phyloP scores from a whole-genome alignment of 139 green algal species.

The Volvox reticuliferus region DNA sequence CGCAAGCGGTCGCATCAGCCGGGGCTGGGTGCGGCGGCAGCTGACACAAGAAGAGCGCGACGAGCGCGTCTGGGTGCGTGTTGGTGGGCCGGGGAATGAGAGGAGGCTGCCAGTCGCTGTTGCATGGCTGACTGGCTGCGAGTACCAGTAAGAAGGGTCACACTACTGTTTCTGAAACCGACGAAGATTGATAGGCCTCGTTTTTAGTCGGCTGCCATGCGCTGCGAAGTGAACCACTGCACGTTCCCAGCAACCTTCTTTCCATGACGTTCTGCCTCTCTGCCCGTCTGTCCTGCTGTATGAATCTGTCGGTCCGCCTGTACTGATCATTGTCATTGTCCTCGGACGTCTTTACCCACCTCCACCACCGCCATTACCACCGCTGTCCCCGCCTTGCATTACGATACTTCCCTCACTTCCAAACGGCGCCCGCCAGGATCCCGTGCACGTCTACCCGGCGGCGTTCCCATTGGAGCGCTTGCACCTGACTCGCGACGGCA shows the following conservation, averaged over 20 bases:
- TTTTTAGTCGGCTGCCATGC: too few species aligned
- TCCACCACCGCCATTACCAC: too few species aligned
- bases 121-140: background rate
- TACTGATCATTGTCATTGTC: too few species aligned
- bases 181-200: background rate
- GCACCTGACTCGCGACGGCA: slow-evolving; percentile 8
- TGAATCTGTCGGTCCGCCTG: background rate
- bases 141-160: background rate
- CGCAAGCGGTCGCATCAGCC: background rate
- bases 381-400: too few species aligned
- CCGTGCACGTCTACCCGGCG: slow-evolving; percentile 37
- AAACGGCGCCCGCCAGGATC: background rate
- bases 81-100: background rate
- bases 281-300: too few species aligned
- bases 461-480: slow-evolving; percentile 19
- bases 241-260: too few species aligned
- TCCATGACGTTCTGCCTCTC: background rate
- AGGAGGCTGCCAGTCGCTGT: too few species aligned
- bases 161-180: background rate
- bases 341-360: too few species aligned
- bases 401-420: too few species aligned
- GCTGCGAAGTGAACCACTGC: background rate
- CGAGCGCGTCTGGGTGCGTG: slow-evolving; percentile 36
- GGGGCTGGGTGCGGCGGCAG: slow-evolving; percentile 41
- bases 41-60: slow-evolving; percentile 41